A percentile compares a stretch with the other conserved stretches of the same genome.
Conservation (phyloP, 2,329 filamentous ascomycete species). For the Coniochaeta sp. region DNA sequence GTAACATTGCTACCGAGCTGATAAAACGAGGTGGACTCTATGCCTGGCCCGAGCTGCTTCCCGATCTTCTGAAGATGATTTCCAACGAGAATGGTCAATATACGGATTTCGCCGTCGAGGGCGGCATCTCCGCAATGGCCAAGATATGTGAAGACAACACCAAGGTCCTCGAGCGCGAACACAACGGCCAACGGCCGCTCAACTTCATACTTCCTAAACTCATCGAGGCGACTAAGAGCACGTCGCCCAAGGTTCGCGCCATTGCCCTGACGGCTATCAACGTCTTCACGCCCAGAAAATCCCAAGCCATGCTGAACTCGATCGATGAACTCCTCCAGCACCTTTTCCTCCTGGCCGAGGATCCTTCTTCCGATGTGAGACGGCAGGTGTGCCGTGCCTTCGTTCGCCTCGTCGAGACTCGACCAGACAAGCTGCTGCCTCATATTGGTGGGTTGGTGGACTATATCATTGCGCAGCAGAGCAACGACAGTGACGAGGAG, state of each 20-base stretch:
- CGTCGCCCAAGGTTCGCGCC: constrained; percentile 68
- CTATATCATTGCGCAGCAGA: constrained; percentile 87
- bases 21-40: constrained; percentile 77
- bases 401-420: constrained; percentile 82
- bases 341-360: constrained; percentile 73
- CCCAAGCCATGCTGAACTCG: constrained; percentile 71
- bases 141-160: constrained; percentile 98
- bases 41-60: constrained; percentile 84
- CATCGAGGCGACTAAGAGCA: constrained; percentile 74
- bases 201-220: constrained; percentile 86
- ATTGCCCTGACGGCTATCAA: constrained; percentile 81
- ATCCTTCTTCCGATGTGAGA: constrained; percentile 73
- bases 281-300: constrained; percentile 80
- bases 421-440: constrained; percentile 82
- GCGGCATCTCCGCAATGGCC: constrained; percentile 82
- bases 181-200: constrained; percentile 81
- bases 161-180: constrained; percentile 76
- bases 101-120: constrained; percentile 71
- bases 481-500: constrained; percentile 76
- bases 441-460: constrained; percentile 84
- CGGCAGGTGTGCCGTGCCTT: constrained; percentile 91
- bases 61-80: constrained; percentile 72
- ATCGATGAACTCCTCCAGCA: constrained; percentile 76
- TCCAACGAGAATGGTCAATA: constrained; percentile 63
- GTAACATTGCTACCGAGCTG: constrained; percentile 90